Conservation (phyloP, 371 early-diverging fungal species). For the Massospora cicadina region DNA sequence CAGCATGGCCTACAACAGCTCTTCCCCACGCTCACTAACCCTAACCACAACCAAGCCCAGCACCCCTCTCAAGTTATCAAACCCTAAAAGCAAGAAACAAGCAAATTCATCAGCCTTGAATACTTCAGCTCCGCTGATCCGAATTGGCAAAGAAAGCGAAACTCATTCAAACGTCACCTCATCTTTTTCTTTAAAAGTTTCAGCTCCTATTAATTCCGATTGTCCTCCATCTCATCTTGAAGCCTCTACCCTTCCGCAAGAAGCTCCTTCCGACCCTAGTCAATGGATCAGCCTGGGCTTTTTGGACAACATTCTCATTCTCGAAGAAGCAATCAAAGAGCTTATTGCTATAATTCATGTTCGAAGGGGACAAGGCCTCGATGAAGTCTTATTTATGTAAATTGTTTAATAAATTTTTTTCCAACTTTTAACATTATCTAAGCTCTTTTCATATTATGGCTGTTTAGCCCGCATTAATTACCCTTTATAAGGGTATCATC, state of each 20-base stretch:
- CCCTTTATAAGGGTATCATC: no score
- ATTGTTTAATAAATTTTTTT: no score
- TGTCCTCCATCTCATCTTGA: not conserved
- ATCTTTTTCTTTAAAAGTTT: no score
- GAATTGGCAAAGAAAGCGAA: not conserved
- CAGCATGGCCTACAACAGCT: not conserved
- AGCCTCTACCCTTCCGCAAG: not conserved
- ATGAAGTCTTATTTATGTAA: slow-evolving; percentile 34
- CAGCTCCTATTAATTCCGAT: no score
- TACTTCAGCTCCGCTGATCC: not conserved
- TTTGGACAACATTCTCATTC: slow-evolving; percentile 71
- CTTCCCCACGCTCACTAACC: not conserved
- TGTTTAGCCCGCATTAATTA: no score
- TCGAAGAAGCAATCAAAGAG: slow-evolving; percentile 85
- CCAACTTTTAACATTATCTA: no score
- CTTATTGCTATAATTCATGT: slow-evolving; percentile 68
- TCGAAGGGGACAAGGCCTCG: slow-evolving; percentile 55
- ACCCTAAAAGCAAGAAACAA: not conserved
- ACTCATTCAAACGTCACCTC: not conserved
- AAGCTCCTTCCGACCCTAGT: not conserved
- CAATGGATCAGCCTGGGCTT: slow-evolving; percentile 14
- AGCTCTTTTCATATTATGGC: no score
- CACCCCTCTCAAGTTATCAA: not conserved
- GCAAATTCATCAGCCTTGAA: not conserved
- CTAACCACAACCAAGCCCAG: not conserved